A percentile compares a stretch with the other conserved stretches of the same genome.
Conservation (phyloP, 106 monocot species). For the Dioscorea dumetorum region DNA sequence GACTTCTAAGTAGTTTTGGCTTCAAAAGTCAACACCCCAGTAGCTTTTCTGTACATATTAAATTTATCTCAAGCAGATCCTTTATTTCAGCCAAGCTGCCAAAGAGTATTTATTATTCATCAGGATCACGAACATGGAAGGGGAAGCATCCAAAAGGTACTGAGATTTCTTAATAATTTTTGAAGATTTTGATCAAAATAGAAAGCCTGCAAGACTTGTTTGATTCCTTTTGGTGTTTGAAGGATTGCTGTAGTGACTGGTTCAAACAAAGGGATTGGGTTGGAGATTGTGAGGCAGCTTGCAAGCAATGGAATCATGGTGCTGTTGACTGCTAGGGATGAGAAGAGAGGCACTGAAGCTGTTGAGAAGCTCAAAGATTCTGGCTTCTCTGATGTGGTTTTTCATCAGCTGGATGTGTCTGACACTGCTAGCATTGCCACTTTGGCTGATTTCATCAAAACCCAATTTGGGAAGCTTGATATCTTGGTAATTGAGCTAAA, state of each 20-base stretch:
- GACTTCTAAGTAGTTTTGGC: too few relatives aligned
- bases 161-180: too few relatives aligned
- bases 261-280: background rate
- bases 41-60: too few relatives aligned
- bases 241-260: background rate
- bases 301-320: background rate
- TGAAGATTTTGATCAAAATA: too few relatives aligned
- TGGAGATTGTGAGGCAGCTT: background rate
- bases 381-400: constrained; percentile 7
- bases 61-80: too few relatives aligned
- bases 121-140: too few relatives aligned
- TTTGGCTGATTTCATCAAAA: constrained; percentile 8
- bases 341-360: constrained; percentile 6
- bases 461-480: constrained; percentile 17
- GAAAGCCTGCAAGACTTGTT: too few relatives aligned
- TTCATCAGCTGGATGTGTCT: constrained; percentile 20
- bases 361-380: constrained; percentile 4
- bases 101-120: too few relatives aligned
- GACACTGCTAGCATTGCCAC: constrained; percentile 13
- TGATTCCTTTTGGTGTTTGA: too few relatives aligned
- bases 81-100: too few relatives aligned
- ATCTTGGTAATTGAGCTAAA: constrained; percentile 7
- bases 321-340: background rate
- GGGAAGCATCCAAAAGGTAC: too few relatives aligned
- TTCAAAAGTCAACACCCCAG: too few relatives aligned